Conservation (phyloP, 2,329 filamentous ascomycete species). For the Coleophoma cylindrospora region DNA sequence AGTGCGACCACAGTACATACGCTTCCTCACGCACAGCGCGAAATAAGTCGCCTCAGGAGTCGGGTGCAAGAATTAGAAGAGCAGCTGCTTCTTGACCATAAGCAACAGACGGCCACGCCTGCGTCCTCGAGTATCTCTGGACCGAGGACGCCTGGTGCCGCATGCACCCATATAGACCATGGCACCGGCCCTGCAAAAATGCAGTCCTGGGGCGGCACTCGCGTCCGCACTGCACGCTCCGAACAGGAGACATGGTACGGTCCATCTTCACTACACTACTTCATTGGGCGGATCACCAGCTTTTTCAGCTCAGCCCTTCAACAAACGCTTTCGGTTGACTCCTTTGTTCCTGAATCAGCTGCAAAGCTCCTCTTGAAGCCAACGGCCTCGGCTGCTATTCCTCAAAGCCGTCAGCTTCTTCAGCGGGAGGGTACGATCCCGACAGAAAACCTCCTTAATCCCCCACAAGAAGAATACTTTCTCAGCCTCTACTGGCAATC, state of each 20-base stretch:
- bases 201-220: slow-evolving; percentile 32
- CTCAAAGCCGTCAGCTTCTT: slow-evolving; percentile 1
- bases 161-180: slow-evolving; percentile 6
- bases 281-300: slow-evolving; percentile 36
- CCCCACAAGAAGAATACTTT: slow-evolving; percentile 40
- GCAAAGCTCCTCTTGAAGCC: slow-evolving; percentile 6
- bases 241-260: slow-evolving; percentile 36
- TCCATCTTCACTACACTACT: slow-evolving; percentile 38
- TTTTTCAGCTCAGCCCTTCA: slow-evolving; percentile 26
- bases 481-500: slow-evolving; percentile 42
- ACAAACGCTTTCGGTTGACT: slow-evolving; percentile 25
- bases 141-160: background rate
- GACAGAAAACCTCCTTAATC: slow-evolving; percentile 26
- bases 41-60: slow-evolving; percentile 31
- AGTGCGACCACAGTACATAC: slow-evolving; percentile 26
- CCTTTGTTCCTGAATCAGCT: slow-evolving; percentile 20
- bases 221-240: slow-evolving; percentile 29
- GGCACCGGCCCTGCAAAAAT: slow-evolving; percentile 12
- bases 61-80: slow-evolving; percentile 26
- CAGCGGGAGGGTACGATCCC: background rate
- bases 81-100: slow-evolving; percentile 9
- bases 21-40: slow-evolving; percentile 25
- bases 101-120: too few species aligned
- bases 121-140: too few species aligned
- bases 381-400: slow-evolving; percentile 12